Evolutionary conservation across 2,329 filamentous ascomycete species (phyloP).

Genomic region (Pseudocercospora macadamiae): DNA sequence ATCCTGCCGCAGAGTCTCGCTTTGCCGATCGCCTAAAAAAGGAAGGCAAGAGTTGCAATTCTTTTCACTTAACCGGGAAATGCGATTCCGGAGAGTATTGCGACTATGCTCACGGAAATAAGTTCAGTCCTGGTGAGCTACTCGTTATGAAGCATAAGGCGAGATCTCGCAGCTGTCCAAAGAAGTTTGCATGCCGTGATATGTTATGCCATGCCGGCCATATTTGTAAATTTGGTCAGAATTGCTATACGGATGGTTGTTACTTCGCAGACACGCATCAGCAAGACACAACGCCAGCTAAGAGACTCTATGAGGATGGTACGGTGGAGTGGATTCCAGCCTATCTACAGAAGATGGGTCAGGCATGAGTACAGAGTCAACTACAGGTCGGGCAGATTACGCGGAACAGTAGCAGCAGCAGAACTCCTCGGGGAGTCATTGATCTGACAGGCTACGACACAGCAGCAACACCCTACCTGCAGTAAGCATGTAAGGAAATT

Average conservation of each 20-base stretch:
- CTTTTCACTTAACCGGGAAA: slow-evolving; percentile 41
- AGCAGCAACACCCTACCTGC: background rate
- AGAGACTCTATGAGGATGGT: slow-evolving; percentile 35
- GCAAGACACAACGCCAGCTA: slow-evolving; percentile 30
- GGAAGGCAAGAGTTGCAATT: slow-evolving; percentile 42
- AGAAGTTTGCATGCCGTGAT: slow-evolving; percentile 19
- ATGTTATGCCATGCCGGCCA: slow-evolving; percentile 44
- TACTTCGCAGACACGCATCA: slow-evolving; percentile 44
- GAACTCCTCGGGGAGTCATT: too few relatives aligned
- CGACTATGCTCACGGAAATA: slow-evolving; percentile 47
- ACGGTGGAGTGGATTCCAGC: slow-evolving; percentile 33
- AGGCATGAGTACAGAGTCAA: background rate
- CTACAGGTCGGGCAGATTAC: too few relatives aligned
- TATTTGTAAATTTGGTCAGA: slow-evolving; percentile 41
- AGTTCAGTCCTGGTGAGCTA: slow-evolving; percentile 41
- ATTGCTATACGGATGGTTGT: slow-evolving; percentile 44
- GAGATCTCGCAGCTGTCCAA: slow-evolving; percentile 43
- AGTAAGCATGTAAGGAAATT: background rate
- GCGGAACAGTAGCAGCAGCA: too few relatives aligned
- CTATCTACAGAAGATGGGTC: slow-evolving; percentile 28
- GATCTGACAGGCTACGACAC: background rate
- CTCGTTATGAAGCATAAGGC: slow-evolving; percentile 48
- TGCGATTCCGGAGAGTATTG: slow-evolving; percentile 47
- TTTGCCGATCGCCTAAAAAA: slow-evolving; percentile 35
- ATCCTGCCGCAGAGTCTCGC: slow-evolving; percentile 33